A percentile compares a stretch with the other conserved stretches of the same genome.
Conservation (phyloP, 345 rosid species). For the Adansonia digitata region DNA sequence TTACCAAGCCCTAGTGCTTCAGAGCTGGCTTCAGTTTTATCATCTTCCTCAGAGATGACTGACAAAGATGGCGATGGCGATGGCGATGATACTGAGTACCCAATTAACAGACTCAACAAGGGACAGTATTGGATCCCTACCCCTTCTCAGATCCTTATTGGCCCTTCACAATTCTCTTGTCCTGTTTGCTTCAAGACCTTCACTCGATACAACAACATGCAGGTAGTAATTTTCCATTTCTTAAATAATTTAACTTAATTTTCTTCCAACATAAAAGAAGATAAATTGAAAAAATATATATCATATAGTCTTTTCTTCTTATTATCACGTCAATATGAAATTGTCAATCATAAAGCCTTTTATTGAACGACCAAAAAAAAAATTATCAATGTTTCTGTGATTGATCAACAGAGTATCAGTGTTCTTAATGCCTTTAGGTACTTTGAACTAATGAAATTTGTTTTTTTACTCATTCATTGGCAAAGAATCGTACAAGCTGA, state of each 20-base stretch:
- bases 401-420: too few species aligned
- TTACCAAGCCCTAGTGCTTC: constrained; percentile 79
- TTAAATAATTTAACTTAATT: background rate
- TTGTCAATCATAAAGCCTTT: too few species aligned
- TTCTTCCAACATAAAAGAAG: background rate
- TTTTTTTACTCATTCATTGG: too few species aligned
- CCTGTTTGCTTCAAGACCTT: constrained; percentile 94
- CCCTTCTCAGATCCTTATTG: constrained; percentile 92
- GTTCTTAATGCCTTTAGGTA: too few species aligned
- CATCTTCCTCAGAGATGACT: constrained; percentile 43
- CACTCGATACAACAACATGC: constrained; percentile 98
- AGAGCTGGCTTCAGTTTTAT: constrained; percentile 59
- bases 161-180: constrained; percentile 97
- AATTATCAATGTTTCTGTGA: too few species aligned
- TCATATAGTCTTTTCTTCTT: too few species aligned
- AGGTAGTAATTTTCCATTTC: constrained; percentile 35
- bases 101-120: constrained; percentile 67
- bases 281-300: background rate
- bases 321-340: too few species aligned
- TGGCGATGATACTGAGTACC: constrained; percentile 47
- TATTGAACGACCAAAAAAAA: too few species aligned
- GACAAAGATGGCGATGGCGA: constrained; percentile 48
- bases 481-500: too few species aligned
- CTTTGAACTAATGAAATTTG: too few species aligned
- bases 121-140: constrained; percentile 99